Conservation (phyloP, 2,329 filamentous ascomycete genomes). For the Arthroderma sp. region DNA sequence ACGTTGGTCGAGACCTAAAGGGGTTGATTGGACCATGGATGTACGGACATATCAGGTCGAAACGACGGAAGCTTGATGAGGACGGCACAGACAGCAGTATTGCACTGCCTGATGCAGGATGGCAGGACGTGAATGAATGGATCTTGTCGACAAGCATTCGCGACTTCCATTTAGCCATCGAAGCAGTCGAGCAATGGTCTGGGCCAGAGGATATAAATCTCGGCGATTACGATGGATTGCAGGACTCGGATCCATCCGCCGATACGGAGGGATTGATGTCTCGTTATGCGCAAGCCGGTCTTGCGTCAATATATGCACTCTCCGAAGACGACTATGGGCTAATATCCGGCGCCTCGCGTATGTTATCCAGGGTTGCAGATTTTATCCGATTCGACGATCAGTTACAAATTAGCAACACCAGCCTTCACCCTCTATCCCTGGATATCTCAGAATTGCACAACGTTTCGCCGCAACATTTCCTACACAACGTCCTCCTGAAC, state of each 20-base stretch:
- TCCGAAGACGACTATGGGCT: conserved; percentile 34
- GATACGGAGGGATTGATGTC: neutral
- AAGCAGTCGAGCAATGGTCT: conserved; percentile 45
- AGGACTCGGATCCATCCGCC: conserved; percentile 21
- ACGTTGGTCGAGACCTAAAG: conserved; percentile 43
- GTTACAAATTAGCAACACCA: conserved; percentile 15
- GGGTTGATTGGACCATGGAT: conserved; percentile 53
- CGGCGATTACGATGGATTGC: conserved; percentile 40
- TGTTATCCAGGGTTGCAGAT: conserved; percentile 40
- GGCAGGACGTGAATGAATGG: conserved; percentile 50
- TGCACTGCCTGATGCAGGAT: conserved; percentile 33
- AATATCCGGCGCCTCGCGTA: conserved; percentile 37
- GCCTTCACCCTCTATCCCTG: conserved; percentile 23
- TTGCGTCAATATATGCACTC: conserved; percentile 48
- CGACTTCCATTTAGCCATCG: conserved; percentile 39
- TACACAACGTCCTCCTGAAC: conserved; percentile 32
- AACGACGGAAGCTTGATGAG: conserved; percentile 38
- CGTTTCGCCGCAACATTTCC: conserved; percentile 30
- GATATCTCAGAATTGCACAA: conserved; percentile 24
- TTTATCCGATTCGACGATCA: conserved; percentile 41
- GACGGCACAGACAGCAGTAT: conserved; percentile 32
- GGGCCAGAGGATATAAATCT: conserved; percentile 49
- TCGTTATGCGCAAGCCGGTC: conserved; percentile 46
- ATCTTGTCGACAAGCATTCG: conserved; percentile 42
- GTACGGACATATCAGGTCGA: conserved; percentile 44